phyloP scores from a whole-genome alignment of 345 rosid genomes.

The Melastoma malabathricum region DNA sequence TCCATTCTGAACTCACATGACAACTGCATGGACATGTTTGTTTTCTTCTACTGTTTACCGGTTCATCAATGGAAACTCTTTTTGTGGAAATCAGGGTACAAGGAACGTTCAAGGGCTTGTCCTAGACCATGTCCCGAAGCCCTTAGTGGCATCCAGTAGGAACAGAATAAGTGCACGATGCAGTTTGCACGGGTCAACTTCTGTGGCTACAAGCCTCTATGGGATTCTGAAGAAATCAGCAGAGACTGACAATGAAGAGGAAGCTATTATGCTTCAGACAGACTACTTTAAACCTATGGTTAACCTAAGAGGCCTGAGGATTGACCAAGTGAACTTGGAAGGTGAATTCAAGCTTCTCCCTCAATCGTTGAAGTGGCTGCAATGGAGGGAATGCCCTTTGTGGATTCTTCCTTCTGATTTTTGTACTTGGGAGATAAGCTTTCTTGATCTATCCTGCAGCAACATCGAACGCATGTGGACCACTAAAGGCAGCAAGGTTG shows the following conservation, averaged over 20 bases:
- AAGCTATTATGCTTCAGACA: constrained; percentile 8
- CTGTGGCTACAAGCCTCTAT: constrained; percentile 11
- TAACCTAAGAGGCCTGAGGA: constrained; percentile 48
- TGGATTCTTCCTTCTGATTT: constrained; percentile 31
- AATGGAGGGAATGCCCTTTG: constrained; percentile 50
- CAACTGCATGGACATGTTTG: too few species aligned
- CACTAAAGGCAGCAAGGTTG: constrained; percentile 14
- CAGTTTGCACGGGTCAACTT: constrained; percentile 5
- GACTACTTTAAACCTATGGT: constrained; percentile 29
- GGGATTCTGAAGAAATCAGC: constrained; percentile 7
- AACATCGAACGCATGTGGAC: constrained; percentile 28
- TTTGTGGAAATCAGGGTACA: constrained; percentile 31
- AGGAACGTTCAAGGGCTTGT: constrained; percentile 27
- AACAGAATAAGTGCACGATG: constrained; percentile 2
- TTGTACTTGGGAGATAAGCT: constrained; percentile 26
- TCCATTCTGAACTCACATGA: too few species aligned
- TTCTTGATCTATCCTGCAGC: constrained; percentile 66
- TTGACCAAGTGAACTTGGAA: constrained; percentile 34
- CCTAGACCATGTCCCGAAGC: constrained; percentile 19
- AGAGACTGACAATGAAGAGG: constrained; percentile 11
- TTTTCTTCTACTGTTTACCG: neutral
- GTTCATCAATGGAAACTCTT: neutral
- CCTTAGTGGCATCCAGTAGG: constrained; percentile 2
- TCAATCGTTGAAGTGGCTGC: constrained; percentile 45
- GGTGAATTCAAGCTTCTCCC: constrained; percentile 49